These are phyloP conservation scores for Penicillium sp. DNA, from an alignment of 2,329 filamentous ascomycete genomes.

Conservation along the genomic window DNA sequence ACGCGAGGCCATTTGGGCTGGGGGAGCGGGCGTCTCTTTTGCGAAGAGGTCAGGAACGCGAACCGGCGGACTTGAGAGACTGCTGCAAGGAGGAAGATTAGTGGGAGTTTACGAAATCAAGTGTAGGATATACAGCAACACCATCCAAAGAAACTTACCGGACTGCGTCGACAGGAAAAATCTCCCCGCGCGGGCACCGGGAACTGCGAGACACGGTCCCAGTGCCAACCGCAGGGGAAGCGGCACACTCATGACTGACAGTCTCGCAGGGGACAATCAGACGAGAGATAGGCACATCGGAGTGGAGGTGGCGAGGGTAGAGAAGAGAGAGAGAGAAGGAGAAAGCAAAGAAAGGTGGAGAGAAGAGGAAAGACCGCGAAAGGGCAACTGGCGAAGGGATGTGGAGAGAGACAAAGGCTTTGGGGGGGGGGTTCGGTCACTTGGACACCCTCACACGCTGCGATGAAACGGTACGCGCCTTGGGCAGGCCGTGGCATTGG, in stretches of 20 bases:
- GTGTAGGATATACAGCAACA: neutral
- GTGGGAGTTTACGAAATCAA: neutral
- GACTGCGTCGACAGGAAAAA: constrained; percentile 21
- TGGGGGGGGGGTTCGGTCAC: too few species aligned
- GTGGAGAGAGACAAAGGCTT: neutral
- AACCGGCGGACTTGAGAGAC: constrained; percentile 22
- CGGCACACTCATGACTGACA: constrained; percentile 29
- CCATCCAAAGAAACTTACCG: constrained; percentile 22
- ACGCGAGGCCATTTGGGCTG: constrained; percentile 17
- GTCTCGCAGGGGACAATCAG: constrained; percentile 5
- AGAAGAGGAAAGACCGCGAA: neutral
- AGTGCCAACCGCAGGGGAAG: constrained; percentile 31
- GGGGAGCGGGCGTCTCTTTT: constrained; percentile 7
- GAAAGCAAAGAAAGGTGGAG: neutral
- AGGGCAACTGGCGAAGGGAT: neutral
- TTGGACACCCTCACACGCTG: neutral
- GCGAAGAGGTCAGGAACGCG: constrained; percentile 12
- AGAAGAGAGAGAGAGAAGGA: neutral
- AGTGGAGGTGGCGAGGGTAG: neutral
- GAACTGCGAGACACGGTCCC: constrained; percentile 28
- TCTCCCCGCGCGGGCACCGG: constrained; percentile 26
- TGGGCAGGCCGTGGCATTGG: neutral
- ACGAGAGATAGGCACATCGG: constrained; percentile 9
- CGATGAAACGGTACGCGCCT: constrained; percentile 1
- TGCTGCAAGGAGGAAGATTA: constrained; percentile 3